phyloP scores from a whole-genome alignment of 495 filamentous ascomycete species.

The Sphaerosporella brunnea region DNA sequence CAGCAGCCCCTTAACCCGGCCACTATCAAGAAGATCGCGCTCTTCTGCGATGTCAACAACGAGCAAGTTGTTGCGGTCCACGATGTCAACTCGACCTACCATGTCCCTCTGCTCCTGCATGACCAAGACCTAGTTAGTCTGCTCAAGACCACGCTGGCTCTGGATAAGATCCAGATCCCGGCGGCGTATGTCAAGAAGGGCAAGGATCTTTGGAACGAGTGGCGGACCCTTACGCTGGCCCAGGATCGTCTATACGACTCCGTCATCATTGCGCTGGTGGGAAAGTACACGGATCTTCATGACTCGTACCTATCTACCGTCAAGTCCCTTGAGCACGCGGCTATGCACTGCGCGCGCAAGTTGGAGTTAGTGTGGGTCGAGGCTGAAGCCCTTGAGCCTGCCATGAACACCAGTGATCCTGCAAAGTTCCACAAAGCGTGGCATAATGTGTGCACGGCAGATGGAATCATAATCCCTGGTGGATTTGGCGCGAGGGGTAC shows the following conservation, averaged over 20 bases:
- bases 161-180: conserved; percentile 36
- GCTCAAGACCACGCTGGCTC: conserved; percentile 40
- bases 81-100: conserved; percentile 73
- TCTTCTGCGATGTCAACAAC: conserved; percentile 61
- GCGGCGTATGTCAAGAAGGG: conserved; percentile 39
- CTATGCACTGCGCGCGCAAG: conserved; percentile 70
- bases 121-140: conserved; percentile 52
- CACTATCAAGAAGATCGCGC: conserved; percentile 78
- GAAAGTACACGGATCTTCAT: conserved; percentile 70
- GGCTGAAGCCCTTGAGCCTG: conserved; percentile 59
- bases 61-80: conserved; percentile 72
- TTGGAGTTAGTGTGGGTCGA: conserved; percentile 72
- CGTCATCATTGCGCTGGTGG: conserved; percentile 73
- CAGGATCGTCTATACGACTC: conserved; percentile 44
- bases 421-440: conserved; percentile 76
- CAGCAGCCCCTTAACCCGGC: conserved; percentile 46
- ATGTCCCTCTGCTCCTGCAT: conserved; percentile 77
- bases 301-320: conserved; percentile 70
- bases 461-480: conserved; percentile 45
- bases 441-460: conserved; percentile 54
- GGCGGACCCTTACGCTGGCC: conserved; percentile 47
- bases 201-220: conserved; percentile 48
- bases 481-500: conserved; percentile 73
- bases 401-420: conserved; percentile 38
- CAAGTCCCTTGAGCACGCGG: conserved; percentile 75